phyloP scores from a whole-genome alignment of 495 filamentous ascomycete species.

The Xylaria cubensis region DNA sequence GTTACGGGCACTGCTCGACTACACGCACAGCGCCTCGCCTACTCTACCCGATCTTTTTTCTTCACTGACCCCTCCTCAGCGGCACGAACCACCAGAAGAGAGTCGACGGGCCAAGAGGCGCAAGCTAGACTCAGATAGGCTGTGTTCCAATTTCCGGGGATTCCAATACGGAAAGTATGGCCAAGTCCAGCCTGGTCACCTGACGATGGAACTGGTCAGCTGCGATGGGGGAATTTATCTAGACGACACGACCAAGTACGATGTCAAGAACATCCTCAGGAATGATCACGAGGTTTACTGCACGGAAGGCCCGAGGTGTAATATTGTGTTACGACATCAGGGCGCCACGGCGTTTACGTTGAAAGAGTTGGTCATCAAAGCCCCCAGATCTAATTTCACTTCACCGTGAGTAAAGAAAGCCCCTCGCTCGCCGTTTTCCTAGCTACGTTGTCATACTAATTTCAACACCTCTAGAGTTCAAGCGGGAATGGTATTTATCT shows the following conservation, averaged over 20 bases:
- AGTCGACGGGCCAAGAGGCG: slow-evolving; percentile 70
- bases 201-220: slow-evolving; percentile 84
- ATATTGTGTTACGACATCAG: slow-evolving; percentile 81
- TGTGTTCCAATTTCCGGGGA: slow-evolving; percentile 57
- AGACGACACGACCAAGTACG: slow-evolving; percentile 65
- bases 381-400: slow-evolving; percentile 79
- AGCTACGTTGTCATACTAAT: slow-evolving; percentile 1
- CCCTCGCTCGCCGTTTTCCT: slow-evolving; percentile 8
- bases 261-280: slow-evolving; percentile 79
- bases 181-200: slow-evolving; percentile 77
- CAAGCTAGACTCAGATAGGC: slow-evolving; percentile 71
- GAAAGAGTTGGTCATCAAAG: slow-evolving; percentile 86
- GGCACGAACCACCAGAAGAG: slow-evolving; percentile 49
- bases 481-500: slow-evolving; percentile 92
- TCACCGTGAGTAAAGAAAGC: slow-evolving; percentile 70
- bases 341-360: slow-evolving; percentile 79
- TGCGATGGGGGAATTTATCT: slow-evolving; percentile 86
- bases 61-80: slow-evolving; percentile 38
- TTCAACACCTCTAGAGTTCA: slow-evolving; percentile 67
- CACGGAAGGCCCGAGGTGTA: slow-evolving; percentile 81
- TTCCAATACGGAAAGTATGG: slow-evolving; percentile 83
- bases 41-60: slow-evolving; percentile 31
- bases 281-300: slow-evolving; percentile 88
- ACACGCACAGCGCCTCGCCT: slow-evolving; percentile 38
- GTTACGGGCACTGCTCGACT: slow-evolving; percentile 56